Percentiles rank a stretch among this genome's conserved stretches.
phyloP scores from a whole-genome alignment of 148 eudicot species.

The Vaccinium macrocarpon region DNA sequence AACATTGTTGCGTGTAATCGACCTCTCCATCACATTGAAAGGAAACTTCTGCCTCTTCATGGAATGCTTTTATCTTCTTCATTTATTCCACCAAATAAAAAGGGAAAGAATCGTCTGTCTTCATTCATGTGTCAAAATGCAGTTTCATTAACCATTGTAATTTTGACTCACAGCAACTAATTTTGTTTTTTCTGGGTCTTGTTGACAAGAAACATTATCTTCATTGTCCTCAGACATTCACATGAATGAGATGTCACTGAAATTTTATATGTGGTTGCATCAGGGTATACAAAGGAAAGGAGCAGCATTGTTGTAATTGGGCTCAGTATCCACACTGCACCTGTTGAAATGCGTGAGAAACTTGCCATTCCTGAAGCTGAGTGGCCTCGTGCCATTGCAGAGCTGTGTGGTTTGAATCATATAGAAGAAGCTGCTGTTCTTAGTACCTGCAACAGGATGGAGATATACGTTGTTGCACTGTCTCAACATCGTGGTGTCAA shows the following conservation, averaged over 20 bases:
- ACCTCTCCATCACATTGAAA: no score
- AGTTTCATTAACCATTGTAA: background rate
- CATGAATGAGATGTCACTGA: background rate
- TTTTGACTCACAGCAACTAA: background rate
- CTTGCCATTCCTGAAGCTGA: constrained; percentile 99
- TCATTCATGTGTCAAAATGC: no score
- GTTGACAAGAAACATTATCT: background rate
- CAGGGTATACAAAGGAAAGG: constrained; percentile 93
- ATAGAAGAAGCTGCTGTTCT: constrained; percentile 98
- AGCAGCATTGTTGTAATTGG: constrained; percentile 96
- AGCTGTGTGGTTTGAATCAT: constrained; percentile 83
- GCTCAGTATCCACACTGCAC: constrained; percentile 81
- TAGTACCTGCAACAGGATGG: constrained; percentile 96
- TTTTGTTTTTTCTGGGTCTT: background rate
- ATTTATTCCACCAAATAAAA: background rate
- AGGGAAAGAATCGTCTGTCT: background rate
- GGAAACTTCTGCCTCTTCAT: background rate
- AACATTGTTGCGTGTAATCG: background rate
- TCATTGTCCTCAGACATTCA: background rate
- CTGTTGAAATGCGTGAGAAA: constrained; percentile 93
- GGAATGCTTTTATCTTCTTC: background rate
- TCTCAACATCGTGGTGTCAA: constrained; percentile 96
- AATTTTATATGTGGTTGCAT: background rate
- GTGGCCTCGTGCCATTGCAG: constrained; percentile 95
- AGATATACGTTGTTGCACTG: constrained; percentile 89